Evolutionary conservation across 2,329 filamentous ascomycete species (phyloP), one percentile per base, ranked within the genome.

Genomic region (Parastagonospora avenae): DNA sequence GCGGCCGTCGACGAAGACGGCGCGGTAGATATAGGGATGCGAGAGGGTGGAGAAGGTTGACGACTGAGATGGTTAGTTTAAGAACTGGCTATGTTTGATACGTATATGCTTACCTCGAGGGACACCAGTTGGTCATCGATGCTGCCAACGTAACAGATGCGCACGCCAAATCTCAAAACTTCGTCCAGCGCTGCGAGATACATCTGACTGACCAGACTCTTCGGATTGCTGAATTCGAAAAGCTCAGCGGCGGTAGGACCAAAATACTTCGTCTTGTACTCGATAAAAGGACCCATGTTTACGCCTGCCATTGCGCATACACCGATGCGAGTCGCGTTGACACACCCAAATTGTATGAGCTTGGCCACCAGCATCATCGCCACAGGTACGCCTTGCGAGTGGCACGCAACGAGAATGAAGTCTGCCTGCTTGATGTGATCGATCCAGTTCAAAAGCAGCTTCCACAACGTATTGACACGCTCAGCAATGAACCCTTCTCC

Each of bases 91-190:
- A 9, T 42, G 8, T n/a, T 2, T n/a, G 14, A 8, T 6, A 19
- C 15, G 27, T 24, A 29, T 29, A 9, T 10, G 16, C 77, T 68
- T 73, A 90, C 88, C 80, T 97, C 93, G 68, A 99, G 80, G 4
- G 92, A 93, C 11, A 99, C 92, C 2, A 99, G 80, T 73, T 99
- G 94, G 73, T 99, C 94, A 71, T 99, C 94, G 44, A 99, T 95
- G 73, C 92, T 97, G 46, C 93, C 93, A 52, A 96, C 82, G 70
- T 92, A 97, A 0, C 92, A 89, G 42, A 97, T 85, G 35, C 91
- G 85, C 11, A 90, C 90, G 10, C 92, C 92, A 63, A 91, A 88
- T 12, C 87, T 82, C 6, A 99, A 78, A 1, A 89, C 88, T 8
- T 84, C 83, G 64, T 89, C 86, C 2, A 97, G 77, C 0, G 92